Evolutionary conservation across 2,329 filamentous ascomycete species (phyloP).

Genomic region (Lasiodiplodia sp.): DNA sequence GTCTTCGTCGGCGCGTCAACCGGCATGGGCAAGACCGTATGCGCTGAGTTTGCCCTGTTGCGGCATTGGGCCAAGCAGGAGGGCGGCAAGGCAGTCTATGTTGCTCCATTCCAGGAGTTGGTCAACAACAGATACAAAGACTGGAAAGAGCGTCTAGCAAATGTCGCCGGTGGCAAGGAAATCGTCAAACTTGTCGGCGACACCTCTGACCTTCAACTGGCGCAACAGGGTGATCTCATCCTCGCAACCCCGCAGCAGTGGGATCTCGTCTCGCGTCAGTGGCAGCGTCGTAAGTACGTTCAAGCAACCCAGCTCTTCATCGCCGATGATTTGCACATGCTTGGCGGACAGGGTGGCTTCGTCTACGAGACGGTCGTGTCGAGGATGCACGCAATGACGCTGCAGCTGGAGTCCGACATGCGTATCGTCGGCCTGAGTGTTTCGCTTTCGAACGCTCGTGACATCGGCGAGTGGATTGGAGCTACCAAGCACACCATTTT

Average conservation of each 20-base stretch:
- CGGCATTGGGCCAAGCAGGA: slow-evolving; percentile 81
- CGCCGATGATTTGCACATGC: slow-evolving; percentile 91
- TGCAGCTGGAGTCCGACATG: slow-evolving; percentile 83
- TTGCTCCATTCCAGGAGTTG: slow-evolving; percentile 93
- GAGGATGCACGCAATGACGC: slow-evolving; percentile 94
- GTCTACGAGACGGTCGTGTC: slow-evolving; percentile 98
- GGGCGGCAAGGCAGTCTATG: slow-evolving; percentile 84
- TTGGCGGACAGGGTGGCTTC: slow-evolving; percentile 85
- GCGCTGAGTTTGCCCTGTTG: slow-evolving; percentile 91
- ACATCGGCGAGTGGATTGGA: slow-evolving; percentile 97
- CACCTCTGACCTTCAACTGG: slow-evolving; percentile 85
- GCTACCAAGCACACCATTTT: slow-evolving; percentile 98
- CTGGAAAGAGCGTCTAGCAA: slow-evolving; percentile 80
- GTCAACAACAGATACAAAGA: slow-evolving; percentile 82
- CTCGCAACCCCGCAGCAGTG: slow-evolving; percentile 93
- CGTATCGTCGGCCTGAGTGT: slow-evolving; percentile 91
- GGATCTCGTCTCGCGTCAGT: slow-evolving; percentile 94
- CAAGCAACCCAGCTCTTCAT: slow-evolving; percentile 91
- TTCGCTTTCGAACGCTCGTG: slow-evolving; percentile 88
- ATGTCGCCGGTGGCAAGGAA: slow-evolving; percentile 81
- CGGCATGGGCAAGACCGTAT: slow-evolving; percentile 95
- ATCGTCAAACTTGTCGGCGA: slow-evolving; percentile 95
- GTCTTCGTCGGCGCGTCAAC: slow-evolving; percentile 93
- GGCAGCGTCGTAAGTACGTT: slow-evolving; percentile 95
- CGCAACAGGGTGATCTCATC: slow-evolving; percentile 87